Evolutionary conservation across 345 rosid species (phyloP).

Genomic region (Conringia planisiliqua): DNA sequence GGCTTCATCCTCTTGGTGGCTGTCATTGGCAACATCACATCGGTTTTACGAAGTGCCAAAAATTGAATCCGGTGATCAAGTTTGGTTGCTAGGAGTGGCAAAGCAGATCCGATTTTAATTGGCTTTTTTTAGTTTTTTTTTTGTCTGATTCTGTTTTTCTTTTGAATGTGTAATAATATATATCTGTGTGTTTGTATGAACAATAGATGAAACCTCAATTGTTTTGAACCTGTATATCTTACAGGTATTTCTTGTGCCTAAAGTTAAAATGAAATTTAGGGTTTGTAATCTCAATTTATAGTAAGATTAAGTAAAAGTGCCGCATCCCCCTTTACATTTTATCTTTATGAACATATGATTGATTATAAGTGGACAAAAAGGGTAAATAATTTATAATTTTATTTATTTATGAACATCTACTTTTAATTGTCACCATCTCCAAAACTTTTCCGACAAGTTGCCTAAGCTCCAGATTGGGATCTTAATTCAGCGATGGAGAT

Average conservation of each 20-base stretch:
- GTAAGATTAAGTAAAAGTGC: not conserved
- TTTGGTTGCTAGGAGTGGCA: not conserved
- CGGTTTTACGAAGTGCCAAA: not conserved
- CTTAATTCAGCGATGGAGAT: not conserved
- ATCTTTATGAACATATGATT: too few species aligned
- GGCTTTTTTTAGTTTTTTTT: too few species aligned
- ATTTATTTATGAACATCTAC: too few species aligned
- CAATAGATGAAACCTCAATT: not conserved
- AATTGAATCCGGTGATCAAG: not conserved
- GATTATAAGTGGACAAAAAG: too few species aligned
- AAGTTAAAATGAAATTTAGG: not conserved
- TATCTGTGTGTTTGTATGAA: not conserved
- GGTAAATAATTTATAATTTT: too few species aligned
- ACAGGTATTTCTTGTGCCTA: not conserved
- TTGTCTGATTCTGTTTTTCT: not conserved
- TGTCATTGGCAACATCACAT: constrained; percentile 7
- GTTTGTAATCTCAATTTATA: not conserved
- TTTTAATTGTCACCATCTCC: not conserved
- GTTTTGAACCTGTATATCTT: not conserved
- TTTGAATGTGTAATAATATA: not conserved
- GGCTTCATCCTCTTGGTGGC: constrained; percentile 15
- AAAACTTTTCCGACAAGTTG: not conserved
- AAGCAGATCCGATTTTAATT: not conserved
- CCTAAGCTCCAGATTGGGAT: not conserved
- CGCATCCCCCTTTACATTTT: not conserved